Percentiles rank a stretch among this genome's conserved stretches.
Conservation (phyloP, 352 stramenopile species). For the Globisporangium cystogenes region DNA sequence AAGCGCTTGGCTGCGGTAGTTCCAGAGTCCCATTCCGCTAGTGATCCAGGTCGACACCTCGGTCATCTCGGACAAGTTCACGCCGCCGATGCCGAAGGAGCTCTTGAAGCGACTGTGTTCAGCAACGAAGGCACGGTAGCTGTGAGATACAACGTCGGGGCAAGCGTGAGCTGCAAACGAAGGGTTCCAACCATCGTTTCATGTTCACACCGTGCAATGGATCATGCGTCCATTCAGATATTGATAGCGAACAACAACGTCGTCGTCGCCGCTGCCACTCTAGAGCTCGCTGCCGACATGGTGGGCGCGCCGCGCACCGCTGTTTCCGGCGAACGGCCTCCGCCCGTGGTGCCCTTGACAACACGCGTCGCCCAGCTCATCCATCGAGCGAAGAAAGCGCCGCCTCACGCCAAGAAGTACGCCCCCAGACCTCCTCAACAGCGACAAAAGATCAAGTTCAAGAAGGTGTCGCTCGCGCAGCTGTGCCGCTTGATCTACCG, state of each 20-base stretch:
- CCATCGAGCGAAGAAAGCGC: background rate
- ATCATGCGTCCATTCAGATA: background rate
- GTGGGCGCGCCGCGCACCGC: no score
- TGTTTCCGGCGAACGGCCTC: no score
- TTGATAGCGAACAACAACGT: no score
- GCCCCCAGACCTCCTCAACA: background rate
- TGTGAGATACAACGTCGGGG: background rate
- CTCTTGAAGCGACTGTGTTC: background rate
- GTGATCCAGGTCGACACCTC: no score
- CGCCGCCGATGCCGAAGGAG: background rate
- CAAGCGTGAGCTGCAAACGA: background rate
- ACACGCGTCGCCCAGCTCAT: background rate
- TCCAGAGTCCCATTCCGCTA: no score
- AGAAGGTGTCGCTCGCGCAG: background rate
- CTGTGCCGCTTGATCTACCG: background rate
- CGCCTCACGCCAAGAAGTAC: background rate
- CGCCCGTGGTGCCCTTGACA: background rate
- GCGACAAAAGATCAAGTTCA: background rate
- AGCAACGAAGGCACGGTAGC: background rate
- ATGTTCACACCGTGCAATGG: background rate
- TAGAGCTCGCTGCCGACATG: no score
- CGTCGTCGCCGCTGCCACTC: no score
- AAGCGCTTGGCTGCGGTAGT: no score
- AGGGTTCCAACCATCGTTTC: no score
- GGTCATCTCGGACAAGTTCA: no score